These are phyloP conservation scores for Exophiala sp. DNA, from an alignment of 2,329 filamentous ascomycete genomes.

Conservation along the genomic window DNA sequence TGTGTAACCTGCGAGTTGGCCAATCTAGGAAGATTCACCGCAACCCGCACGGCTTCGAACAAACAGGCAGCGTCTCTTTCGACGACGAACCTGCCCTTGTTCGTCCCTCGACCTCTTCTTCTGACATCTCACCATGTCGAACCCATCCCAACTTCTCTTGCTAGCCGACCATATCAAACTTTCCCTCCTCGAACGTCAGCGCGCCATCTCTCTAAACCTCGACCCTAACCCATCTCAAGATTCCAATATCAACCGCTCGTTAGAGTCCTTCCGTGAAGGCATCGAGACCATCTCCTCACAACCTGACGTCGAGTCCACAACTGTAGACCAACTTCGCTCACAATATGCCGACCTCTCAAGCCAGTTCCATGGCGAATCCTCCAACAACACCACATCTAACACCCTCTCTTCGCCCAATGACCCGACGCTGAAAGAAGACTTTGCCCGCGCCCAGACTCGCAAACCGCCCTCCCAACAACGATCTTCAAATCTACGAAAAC, in stretches of 20 bases:
- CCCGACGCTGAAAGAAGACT: conserved; percentile 59
- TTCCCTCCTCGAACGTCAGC: conserved; percentile 85
- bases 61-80: neutral
- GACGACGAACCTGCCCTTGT: neutral
- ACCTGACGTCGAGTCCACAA: conserved; percentile 18
- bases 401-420: conserved; percentile 61
- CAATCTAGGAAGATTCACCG: too few species aligned
- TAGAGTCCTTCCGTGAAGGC: conserved; percentile 81
- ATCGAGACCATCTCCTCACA: conserved; percentile 62
- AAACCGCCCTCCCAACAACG: conserved; percentile 21
- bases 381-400: conserved; percentile 46
- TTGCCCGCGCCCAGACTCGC: conserved; percentile 56
- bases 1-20: too few species aligned
- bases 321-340: conserved; percentile 60
- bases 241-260: conserved; percentile 79
- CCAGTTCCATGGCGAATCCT: conserved; percentile 69
- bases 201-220: conserved; percentile 75
- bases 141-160: conserved; percentile 75
- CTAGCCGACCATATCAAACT: conserved; percentile 96
- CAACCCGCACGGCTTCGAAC: neutral
- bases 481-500: conserved; percentile 26
- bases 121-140: conserved; percentile 41
- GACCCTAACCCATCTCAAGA: conserved; percentile 72
- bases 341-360: conserved; percentile 74
- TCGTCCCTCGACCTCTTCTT: neutral